Conservation (phyloP, 495 filamentous ascomycete species). For the Cairneyella variabilis region DNA sequence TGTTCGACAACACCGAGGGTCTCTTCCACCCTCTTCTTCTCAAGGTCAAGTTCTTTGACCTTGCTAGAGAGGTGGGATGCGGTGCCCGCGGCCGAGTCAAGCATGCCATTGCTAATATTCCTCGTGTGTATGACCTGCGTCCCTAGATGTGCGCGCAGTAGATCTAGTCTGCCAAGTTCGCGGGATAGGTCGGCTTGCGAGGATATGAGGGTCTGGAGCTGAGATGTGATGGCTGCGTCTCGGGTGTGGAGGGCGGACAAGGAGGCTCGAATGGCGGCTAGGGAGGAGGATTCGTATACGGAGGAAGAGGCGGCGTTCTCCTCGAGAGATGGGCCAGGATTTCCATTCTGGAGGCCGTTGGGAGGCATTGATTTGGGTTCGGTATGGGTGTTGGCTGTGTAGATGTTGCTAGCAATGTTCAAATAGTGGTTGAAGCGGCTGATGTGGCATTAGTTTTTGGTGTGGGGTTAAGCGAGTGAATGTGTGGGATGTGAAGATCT, state of each 20-base stretch:
- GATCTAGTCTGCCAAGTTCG: slow-evolving; percentile 81
- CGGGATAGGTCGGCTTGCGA: slow-evolving; percentile 81
- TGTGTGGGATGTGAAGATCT: too few relatives aligned
- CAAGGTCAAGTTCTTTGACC: slow-evolving; percentile 80
- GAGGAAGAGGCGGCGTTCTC: slow-evolving; percentile 26
- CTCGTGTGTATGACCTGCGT: slow-evolving; percentile 83
- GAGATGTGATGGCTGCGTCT: slow-evolving; percentile 68
- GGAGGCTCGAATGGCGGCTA: slow-evolving; percentile 73
- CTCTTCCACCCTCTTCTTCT: slow-evolving; percentile 84
- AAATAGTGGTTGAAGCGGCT: neutral
- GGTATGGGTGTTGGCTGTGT: slow-evolving; percentile 15
- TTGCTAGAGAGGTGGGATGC: slow-evolving; percentile 82
- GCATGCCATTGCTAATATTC: slow-evolving; percentile 80
- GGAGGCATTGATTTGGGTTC: slow-evolving; percentile 27
- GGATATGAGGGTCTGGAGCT: slow-evolving; percentile 69
- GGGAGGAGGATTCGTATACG: slow-evolving; percentile 66
- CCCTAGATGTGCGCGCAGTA: slow-evolving; percentile 83
- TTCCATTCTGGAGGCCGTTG: slow-evolving; percentile 26
- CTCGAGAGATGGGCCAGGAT: neutral
- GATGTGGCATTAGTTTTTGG: neutral
- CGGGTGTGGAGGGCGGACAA: slow-evolving; percentile 69
- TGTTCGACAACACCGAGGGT: slow-evolving; percentile 93
- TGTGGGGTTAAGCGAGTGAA: neutral
- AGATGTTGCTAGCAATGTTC: neutral
- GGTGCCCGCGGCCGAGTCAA: slow-evolving; percentile 77